Percentiles rank a stretch among this genome's conserved stretches.
phyloP scores from a whole-genome alignment of 345 rosid species.

The Ceriops zippeliana region DNA sequence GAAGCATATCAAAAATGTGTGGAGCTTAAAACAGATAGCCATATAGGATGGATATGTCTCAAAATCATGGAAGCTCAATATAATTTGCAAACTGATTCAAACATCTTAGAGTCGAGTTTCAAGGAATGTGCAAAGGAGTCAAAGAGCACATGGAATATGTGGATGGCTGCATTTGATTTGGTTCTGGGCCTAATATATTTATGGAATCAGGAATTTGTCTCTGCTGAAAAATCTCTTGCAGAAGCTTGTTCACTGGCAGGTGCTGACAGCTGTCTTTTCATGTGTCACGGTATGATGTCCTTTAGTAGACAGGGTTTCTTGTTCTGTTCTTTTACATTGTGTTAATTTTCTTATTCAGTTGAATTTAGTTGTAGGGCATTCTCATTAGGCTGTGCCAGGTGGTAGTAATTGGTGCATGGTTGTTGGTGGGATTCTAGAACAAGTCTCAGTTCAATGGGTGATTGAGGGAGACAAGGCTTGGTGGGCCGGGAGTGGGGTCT shows the following conservation, averaged over 20 bases:
- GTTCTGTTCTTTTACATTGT: background rate
- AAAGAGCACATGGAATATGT: slow-evolving; percentile 48
- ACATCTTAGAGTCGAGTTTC: slow-evolving; percentile 44
- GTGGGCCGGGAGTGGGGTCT: too few species aligned
- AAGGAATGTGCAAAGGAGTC: slow-evolving; percentile 41
- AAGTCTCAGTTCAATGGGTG: too few species aligned
- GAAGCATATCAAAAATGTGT: slow-evolving; percentile 65
- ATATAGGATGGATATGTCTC: slow-evolving; percentile 73
- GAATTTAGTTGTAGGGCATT: background rate
- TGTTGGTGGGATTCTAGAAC: too few species aligned
- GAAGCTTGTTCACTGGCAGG: slow-evolving; percentile 56
- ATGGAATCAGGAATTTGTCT: slow-evolving; percentile 44
- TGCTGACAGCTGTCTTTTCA: slow-evolving; percentile 64
- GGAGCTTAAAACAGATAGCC: slow-evolving; percentile 69
- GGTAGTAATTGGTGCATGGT: too few species aligned
- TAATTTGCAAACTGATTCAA: slow-evolving; percentile 44
- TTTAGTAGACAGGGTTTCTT: slow-evolving; percentile 5
- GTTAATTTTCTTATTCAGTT: background rate
- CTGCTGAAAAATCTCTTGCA: slow-evolving; percentile 59
- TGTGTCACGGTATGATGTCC: slow-evolving; percentile 59
- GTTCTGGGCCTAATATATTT: slow-evolving; percentile 53
- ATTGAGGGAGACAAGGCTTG: too few species aligned
- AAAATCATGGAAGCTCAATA: slow-evolving; percentile 64
- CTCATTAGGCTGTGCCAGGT: too few species aligned
- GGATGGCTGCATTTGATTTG: slow-evolving; percentile 57